These are phyloP conservation scores for Pneumocystis sp. DNA, from an alignment of 1,139 yeast genomes.

Conservation along the genomic window DNA sequence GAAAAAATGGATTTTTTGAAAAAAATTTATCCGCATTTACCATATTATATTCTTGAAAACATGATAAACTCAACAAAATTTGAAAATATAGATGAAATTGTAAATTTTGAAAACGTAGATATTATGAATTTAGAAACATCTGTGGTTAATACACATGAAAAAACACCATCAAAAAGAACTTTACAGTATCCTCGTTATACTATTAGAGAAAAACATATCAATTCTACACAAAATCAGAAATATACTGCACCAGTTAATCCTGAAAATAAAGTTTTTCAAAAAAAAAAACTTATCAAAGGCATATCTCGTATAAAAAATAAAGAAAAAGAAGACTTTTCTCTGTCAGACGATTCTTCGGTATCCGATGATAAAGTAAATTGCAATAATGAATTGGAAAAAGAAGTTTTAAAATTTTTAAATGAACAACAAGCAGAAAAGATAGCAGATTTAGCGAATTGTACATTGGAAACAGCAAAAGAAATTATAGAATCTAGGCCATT, in stretches of 20 bases:
- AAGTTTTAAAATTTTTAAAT: conserved; percentile 64
- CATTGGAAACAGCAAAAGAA: conserved; percentile 49
- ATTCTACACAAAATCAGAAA: neutral
- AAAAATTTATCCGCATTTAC: neutral
- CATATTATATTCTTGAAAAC: neutral
- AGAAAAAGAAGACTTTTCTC: conserved; percentile 27
- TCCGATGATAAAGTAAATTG: conserved; percentile 12
- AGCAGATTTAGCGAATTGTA: conserved; percentile 61
- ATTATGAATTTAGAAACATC: neutral
- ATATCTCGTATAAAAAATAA: conserved; percentile 16
- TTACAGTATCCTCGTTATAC: neutral
- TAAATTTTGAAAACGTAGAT: neutral
- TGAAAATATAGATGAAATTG: neutral
- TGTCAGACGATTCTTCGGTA: conserved; percentile 34
- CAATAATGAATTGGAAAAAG: conserved; percentile 39
- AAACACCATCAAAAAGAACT: neutral
- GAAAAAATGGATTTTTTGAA: neutral
- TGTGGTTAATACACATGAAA: neutral
- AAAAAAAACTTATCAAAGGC: conserved; percentile 1
- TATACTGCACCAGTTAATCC: neutral
- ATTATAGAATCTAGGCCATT: conserved; percentile 57
- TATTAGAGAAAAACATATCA: neutral
- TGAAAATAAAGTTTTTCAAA: conserved; percentile 2
- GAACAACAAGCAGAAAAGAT: conserved; percentile 61
- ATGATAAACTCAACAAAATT: neutral